Conservation (phyloP, 2,329 filamentous ascomycete species). For the Penicillium sp. region DNA sequence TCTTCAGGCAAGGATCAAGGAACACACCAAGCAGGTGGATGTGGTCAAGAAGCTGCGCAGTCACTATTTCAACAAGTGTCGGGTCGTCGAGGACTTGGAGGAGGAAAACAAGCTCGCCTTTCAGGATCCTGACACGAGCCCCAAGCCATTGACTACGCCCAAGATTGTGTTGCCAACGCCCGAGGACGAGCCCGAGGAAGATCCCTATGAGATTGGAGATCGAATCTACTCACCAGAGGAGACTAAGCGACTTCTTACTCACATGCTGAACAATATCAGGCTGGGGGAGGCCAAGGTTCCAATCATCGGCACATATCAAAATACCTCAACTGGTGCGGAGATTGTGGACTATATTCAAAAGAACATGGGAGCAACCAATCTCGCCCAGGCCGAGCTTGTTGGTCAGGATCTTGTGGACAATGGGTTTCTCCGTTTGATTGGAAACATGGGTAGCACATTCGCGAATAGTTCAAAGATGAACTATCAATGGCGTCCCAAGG, state of each 20-base stretch:
- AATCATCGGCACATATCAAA: constrained; percentile 89
- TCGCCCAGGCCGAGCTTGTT: constrained; percentile 89
- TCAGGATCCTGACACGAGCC: constrained; percentile 71
- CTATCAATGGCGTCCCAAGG: constrained; percentile 93
- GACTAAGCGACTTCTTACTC: constrained; percentile 79
- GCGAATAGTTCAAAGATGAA: constrained; percentile 96
- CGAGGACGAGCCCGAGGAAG: constrained; percentile 64
- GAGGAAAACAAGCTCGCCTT: constrained; percentile 99
- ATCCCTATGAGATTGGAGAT: constrained; percentile 84
- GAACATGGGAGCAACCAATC: constrained; percentile 72
- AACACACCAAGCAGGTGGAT: constrained; percentile 87
- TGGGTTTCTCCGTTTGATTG: constrained; percentile 83
- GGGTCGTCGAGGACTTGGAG: constrained; percentile 89
- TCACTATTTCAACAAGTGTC: constrained; percentile 98
- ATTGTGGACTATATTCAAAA: constrained; percentile 94
- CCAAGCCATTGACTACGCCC: constrained; percentile 50
- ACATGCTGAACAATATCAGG: constrained; percentile 81
- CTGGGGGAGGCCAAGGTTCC: constrained; percentile 90
- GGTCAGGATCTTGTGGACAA: constrained; percentile 85
- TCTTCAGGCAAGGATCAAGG: constrained; percentile 81
- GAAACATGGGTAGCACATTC: constrained; percentile 91
- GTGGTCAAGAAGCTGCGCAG: constrained; percentile 86
- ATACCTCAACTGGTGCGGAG: constrained; percentile 83
- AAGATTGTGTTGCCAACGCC: constrained; percentile 78
- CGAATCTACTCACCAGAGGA: constrained; percentile 78